Percentiles rank a stretch among this genome's conserved stretches.
phyloP scores from a whole-genome alignment of 345 rosid genomes.

The Cardiospermum halicacabum region DNA sequence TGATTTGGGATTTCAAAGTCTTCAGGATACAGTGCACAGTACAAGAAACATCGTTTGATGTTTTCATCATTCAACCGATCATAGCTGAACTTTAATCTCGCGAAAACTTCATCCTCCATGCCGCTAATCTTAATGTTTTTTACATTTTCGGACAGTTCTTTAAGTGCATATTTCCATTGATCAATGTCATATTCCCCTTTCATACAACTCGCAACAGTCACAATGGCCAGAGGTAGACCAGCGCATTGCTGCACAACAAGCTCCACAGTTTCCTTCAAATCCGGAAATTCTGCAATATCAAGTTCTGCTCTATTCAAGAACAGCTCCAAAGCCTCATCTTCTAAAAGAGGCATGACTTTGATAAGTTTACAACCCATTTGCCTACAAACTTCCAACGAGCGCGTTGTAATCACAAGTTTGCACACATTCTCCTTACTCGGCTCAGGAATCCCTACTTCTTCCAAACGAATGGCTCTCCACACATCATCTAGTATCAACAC shows the following conservation, averaged over 20 bases:
- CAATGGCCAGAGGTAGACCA: constrained; percentile 22
- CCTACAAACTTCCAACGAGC: constrained; percentile 7
- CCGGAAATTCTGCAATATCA: not conserved
- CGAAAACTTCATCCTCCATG: constrained; percentile 1
- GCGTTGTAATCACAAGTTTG: constrained; percentile 26
- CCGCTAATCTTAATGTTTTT: not conserved
- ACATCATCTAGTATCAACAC: not conserved
- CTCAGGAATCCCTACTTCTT: constrained; percentile 3
- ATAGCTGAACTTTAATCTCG: constrained; percentile 13
- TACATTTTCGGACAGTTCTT: constrained; percentile 1
- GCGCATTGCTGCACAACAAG: constrained; percentile 13
- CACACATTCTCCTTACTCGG: constrained; percentile 7
- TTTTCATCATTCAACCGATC: constrained; percentile 8
- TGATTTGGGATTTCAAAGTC: not conserved
- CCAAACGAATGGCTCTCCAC: not conserved
- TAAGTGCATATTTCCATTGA: constrained; percentile 14
- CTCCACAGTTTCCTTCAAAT: not conserved
- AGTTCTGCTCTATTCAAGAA: not conserved
- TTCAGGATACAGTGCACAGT: constrained; percentile 22
- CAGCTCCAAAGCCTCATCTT: constrained; percentile 13
- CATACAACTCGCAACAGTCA: constrained; percentile 9
- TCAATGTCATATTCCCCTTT: constrained; percentile 7
- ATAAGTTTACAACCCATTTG: constrained; percentile 7
- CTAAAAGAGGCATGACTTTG: constrained; percentile 5
- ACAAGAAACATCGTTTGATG: constrained; percentile 21